phyloP scores from a whole-genome alignment of 345 rosid genomes.

The Euphorbia pulcherrima region DNA sequence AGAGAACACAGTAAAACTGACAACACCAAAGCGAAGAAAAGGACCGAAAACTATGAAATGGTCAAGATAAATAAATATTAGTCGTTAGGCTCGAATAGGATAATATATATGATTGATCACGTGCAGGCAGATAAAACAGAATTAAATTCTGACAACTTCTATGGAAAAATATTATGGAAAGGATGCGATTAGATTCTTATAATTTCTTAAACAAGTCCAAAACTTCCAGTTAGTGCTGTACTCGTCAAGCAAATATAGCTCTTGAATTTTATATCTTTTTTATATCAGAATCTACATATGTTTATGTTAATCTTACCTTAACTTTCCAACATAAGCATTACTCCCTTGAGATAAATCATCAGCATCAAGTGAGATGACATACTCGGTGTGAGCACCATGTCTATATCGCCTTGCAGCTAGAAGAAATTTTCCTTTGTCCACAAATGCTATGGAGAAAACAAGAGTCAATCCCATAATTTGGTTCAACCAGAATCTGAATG shows the following conservation, averaged over 20 bases:
- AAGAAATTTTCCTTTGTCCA: constrained; percentile 85
- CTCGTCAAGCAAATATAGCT: neutral
- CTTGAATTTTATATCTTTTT: too few relatives aligned
- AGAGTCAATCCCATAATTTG: constrained; percentile 2
- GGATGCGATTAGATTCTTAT: neutral
- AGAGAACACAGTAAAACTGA: neutral
- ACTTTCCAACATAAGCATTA: constrained; percentile 85
- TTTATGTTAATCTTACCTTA: constrained; percentile 47
- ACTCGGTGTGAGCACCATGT: constrained; percentile 74
- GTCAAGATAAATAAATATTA: neutral
- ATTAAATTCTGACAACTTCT: neutral
- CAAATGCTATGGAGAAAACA: constrained; percentile 45
- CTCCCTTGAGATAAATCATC: constrained; percentile 91
- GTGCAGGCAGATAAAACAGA: neutral
- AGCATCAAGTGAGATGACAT: constrained; percentile 82
- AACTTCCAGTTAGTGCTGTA: neutral
- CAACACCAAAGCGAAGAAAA: neutral
- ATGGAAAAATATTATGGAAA: neutral
- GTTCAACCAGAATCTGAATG: neutral
- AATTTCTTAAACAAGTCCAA: neutral
- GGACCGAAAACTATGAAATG: neutral
- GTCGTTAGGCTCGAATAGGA: neutral
- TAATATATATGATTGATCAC: neutral
- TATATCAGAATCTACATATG: neutral
- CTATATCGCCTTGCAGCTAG: constrained; percentile 84